Base-by-base conservation (phyloP, 768 basidiomycete species). In the Zangia roseola region DNA sequence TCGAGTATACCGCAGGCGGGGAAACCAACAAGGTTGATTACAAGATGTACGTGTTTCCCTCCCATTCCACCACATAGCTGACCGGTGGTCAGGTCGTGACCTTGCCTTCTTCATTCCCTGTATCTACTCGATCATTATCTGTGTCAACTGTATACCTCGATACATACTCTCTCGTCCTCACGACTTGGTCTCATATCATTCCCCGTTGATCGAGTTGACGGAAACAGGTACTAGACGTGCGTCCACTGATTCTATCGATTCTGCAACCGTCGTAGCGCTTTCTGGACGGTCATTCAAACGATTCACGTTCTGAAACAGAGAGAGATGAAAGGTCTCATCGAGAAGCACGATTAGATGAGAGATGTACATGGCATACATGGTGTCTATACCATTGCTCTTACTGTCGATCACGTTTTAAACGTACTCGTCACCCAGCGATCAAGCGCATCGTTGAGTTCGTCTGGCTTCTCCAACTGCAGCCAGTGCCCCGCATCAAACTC, bases 21-120 rank as follows among this genome's bases (percentile, higher is more conserved):
- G 67, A 58, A 43, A 54, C 39, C 52, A 55, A 41, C 47, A 56
- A 35, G 65, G 74, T 90, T 56, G 73, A 85, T 6, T 93, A 91
- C 69, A 91, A 90, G 74, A 93, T 93, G 90, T 93, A 78, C 82
- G 90, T 85, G 54, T 50, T 63, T 60, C 54, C 56, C 56, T 64
- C 60, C 50, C 19, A 26, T 49, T 40, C 51, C 61, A 43, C 43
- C 36, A 34, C 38, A 47, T 25, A 67, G 71, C 85, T 87, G 79
- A 87, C 74, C 78, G 71, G 73, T 74, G 77, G 78, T 79, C 82
- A 87, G 85, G 85, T 85, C 84, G 66, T 87, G 72, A 54, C 47
- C 33, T 24, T 28, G 9, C 41, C 30, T 33, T 28, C 41, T 33
- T 30, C 28, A 39, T 39, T 26, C 45, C 24, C 10, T 50, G 17